A percentile compares a stretch with the other conserved stretches of the same genome.
These are phyloP conservation scores for Pseudogymnoascus pannorum DNA, from an alignment of 2,329 filamentous ascomycete genomes.

Conservation along the genomic window DNA sequence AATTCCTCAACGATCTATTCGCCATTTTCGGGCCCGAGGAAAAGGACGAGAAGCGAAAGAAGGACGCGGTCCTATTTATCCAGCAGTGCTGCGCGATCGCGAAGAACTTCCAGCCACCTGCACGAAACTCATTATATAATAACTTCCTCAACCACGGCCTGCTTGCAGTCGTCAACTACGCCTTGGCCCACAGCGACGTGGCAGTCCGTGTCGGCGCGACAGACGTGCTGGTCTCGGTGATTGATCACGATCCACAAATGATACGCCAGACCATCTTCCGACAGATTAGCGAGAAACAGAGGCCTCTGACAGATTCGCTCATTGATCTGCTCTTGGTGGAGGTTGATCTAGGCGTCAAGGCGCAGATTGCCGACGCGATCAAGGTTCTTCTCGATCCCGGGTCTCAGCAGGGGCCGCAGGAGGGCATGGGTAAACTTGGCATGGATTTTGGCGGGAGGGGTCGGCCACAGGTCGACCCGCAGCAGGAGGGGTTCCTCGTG, in stretches of 20 bases:
- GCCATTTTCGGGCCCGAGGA: slow-evolving; percentile 67
- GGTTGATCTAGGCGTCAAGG: slow-evolving; percentile 88
- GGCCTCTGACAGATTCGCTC: slow-evolving; percentile 80
- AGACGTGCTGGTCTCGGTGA: slow-evolving; percentile 86
- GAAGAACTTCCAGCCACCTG: slow-evolving; percentile 84
- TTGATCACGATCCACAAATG: slow-evolving; percentile 93
- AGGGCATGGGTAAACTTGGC: slow-evolving; percentile 55
- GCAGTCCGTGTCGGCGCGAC: slow-evolving; percentile 84
- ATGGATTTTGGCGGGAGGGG: slow-evolving; percentile 62
- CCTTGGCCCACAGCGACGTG: slow-evolving; percentile 76
- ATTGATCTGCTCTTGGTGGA: slow-evolving; percentile 89
- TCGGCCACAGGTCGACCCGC: slow-evolving; percentile 54
- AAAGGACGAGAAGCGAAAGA: slow-evolving; percentile 64
- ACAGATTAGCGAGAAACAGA: slow-evolving; percentile 79
- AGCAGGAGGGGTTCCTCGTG: slow-evolving; percentile 78
- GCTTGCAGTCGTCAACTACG: slow-evolving; percentile 84
- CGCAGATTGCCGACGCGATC: slow-evolving; percentile 89
- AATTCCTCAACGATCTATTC: slow-evolving; percentile 80
- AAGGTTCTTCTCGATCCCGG: slow-evolving; percentile 82
- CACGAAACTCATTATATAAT: slow-evolving; percentile 73
- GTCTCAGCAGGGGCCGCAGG: slow-evolving; percentile 50
- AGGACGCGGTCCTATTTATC: slow-evolving; percentile 91
- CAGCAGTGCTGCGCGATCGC: slow-evolving; percentile 92
- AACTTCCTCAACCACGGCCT: slow-evolving; percentile 87
- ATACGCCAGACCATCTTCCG: slow-evolving; percentile 90